Evolutionary conservation across 1,284 basidiomycete genomes (phyloP).

Genomic region (Naganishia sp.): DNA sequence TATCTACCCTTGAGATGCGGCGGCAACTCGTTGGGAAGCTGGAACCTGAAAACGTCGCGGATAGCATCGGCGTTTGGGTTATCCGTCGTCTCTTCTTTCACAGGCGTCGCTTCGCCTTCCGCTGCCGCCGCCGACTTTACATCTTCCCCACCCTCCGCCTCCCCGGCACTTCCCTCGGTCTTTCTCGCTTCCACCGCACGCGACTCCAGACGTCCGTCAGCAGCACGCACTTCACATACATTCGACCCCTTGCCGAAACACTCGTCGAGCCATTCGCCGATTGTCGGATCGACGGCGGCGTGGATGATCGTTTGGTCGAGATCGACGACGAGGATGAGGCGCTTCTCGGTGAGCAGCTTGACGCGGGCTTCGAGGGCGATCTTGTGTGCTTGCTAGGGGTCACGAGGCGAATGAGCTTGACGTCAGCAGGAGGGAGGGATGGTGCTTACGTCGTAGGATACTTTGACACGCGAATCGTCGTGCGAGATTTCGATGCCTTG

Average conservation of each 20-base stretch:
- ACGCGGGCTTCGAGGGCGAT: conserved; percentile 80
- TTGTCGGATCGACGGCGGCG: conserved; percentile 96
- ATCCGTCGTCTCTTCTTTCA: conserved; percentile 55
- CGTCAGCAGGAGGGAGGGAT: background rate
- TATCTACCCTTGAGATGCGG: conserved; percentile 48
- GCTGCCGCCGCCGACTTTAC: background rate
- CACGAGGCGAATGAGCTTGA: conserved; percentile 61
- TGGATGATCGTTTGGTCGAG: conserved; percentile 98
- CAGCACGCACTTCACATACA: conserved; percentile 16
- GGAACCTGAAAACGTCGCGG: conserved; percentile 80
- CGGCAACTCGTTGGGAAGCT: conserved; percentile 72
- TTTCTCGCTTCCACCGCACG: background rate
- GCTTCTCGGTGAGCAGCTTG: conserved; percentile 71
- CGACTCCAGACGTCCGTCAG: conserved; percentile 1
- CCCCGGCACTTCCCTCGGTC: background rate
- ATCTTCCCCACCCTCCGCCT: background rate
- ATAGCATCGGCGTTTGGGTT: conserved; percentile 89
- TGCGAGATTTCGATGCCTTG: conserved; percentile 51
- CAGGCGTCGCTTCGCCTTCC: background rate
- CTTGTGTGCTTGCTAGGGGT: conserved; percentile 76
- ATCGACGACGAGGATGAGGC: conserved; percentile 93
- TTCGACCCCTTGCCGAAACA: conserved; percentile 31
- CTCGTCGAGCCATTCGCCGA: conserved; percentile 93
- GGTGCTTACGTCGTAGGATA: conserved; percentile 49
- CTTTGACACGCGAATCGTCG: conserved; percentile 53